Base-by-base conservation (phyloP, 768 basidiomycete genomes). In the Astraeus odoratus region DNA sequence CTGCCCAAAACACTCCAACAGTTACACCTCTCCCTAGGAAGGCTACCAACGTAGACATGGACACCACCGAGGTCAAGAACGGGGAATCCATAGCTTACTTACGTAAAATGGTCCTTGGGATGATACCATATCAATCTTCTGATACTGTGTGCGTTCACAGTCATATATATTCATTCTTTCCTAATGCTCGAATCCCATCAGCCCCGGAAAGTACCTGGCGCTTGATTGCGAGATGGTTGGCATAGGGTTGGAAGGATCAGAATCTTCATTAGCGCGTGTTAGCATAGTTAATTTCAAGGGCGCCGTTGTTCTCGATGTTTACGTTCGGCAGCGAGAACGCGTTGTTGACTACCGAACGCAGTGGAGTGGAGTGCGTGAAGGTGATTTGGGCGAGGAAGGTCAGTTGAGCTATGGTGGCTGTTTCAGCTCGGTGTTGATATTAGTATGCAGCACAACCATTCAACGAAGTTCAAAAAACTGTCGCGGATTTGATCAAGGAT, bases 141-240 rank as follows among this genome's bases (percentile, higher is more conserved):
- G 77, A 77, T 46, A 55, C 65, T 47, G 56, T 59, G 80, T 81
- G 59, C 61, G 78, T 60, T 18, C 8, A 26, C n/a, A 24, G 9
- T 39, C 30, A 27, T 20, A 36, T 7, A n/a, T 3, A n/a, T 31
- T 29, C 31, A n/a, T 6, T n/a, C 27, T 9, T 37, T 22, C 1
- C 33, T 43, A 3, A n/a, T 35, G 19, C 26, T 26, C 3, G 53
- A 51, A 48, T 41, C 19, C 39, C 39, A 16, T 43, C 10, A 81
- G 82, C 38, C 77, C 79, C 4, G 85, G 85, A 39, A 83, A 77
- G 57, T 86, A 86, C 51, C 67, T 96, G 34, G 81, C 91, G 0
- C 69, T 99, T 23, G 95, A 99, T 64, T 98, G 95, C 56, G 95
- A 98, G 65, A 96, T 98, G 92, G 94, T 98, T 9, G 93, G 93